These are phyloP conservation scores for Sarocladium kiliense DNA, from an alignment of 2,329 filamentous ascomycete genomes.

Conservation along the genomic window DNA sequence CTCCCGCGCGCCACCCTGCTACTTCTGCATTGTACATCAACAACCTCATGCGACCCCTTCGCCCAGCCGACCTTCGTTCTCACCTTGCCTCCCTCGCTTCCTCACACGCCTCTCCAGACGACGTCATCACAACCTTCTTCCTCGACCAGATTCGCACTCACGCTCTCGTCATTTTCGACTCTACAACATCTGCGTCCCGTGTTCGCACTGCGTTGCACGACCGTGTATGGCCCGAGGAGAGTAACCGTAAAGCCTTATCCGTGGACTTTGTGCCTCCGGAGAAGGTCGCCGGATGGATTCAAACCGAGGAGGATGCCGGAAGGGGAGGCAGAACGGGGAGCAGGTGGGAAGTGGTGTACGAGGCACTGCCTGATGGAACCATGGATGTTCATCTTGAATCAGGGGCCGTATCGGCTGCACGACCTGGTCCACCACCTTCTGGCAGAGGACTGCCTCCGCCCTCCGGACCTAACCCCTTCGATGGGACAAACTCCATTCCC, in stretches of 20 bases:
- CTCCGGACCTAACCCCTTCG: not conserved
- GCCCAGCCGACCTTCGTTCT: conserved; percentile 58
- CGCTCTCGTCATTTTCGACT: conserved; percentile 71
- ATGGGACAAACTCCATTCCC: conserved; percentile 28
- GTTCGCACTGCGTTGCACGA: conserved; percentile 74
- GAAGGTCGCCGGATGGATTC: conserved; percentile 68
- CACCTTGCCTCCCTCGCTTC: conserved; percentile 68
- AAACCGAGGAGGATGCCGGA: conserved; percentile 52
- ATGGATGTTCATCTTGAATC: conserved; percentile 49
- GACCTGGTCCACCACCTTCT: not conserved
- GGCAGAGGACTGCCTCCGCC: not conserved
- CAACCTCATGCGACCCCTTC: conserved; percentile 83
- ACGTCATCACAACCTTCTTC: conserved; percentile 62
- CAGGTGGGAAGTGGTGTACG: conserved; percentile 72
- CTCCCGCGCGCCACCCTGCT: conserved; percentile 62
- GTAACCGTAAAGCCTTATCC: conserved; percentile 76
- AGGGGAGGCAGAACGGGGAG: conserved; percentile 31
- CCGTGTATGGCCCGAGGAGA: conserved; percentile 80
- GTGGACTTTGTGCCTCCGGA: conserved; percentile 85
- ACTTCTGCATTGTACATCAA: conserved; percentile 82
- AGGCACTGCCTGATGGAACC: conserved; percentile 46
- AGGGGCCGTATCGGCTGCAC: conserved; percentile 10
- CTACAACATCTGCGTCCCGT: conserved; percentile 64
- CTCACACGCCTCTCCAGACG: conserved; percentile 42
- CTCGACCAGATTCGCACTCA: conserved; percentile 85